Base-by-base conservation (phyloP, 352 stramenopile species). In the Phytophthora syringae region DNA sequence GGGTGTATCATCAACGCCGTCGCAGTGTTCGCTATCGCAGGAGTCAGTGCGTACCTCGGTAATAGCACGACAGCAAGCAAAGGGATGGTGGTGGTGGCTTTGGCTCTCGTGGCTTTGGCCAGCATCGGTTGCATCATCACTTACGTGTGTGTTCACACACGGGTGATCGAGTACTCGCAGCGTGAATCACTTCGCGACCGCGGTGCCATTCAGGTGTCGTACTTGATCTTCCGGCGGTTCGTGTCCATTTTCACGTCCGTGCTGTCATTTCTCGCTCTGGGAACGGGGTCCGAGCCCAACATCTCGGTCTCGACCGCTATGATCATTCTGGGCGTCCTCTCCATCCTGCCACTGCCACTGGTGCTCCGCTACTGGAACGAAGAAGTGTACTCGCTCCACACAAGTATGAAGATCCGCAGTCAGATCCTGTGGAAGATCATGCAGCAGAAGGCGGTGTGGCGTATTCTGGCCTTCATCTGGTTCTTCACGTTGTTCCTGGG, bases 401-500 rank as follows among this genome's bases (percentile, higher is more conserved):
- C 67, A 52, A 82, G 73, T 47, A 76, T 89, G 67, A 82, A 80
- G 64, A 79, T 85, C 28, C 82, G 80, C 36, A 80, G 69, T 16
- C 74, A 85, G 52, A 88, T 85, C 52, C 70, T 88, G 51, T 89
- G 79, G 82, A 91, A 89, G 67, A 87, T 88, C 70, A 87, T 88
- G 71, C 76, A 89, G 67, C 82, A 91, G 62, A 89, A 89, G 57
- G 82, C 79, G 7, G 80, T 91, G 72, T 89, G 82, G 80, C 76
- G 75, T 22, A 82, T 88, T 53, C 61, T 91, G 13, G 76, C 74
- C 37, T 90, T 90, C 61, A 84, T 86, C 54, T 80, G 70, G 44
- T 72, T 86, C 54, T 90, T 86, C 57, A 79, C 63, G 30, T 34
- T 90, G 3, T 90, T 90, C 58, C 52, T 87, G 21, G 54, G 70